Conservation (phyloP, 768 basidiomycete species). For the Mycena capillaripes region DNA sequence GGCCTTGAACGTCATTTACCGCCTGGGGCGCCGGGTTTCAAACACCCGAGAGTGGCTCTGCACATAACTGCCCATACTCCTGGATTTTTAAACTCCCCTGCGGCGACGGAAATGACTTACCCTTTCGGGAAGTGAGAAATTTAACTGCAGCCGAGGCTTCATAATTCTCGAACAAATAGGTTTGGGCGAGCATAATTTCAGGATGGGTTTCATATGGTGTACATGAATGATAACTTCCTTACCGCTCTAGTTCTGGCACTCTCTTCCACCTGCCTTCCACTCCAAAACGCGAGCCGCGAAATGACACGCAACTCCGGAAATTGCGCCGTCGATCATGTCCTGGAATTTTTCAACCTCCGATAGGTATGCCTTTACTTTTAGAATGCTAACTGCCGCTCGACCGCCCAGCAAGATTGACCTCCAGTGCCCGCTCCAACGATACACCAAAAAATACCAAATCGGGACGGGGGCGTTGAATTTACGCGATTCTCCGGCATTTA, state of each 20-base stretch:
- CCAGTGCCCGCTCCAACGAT: neutral
- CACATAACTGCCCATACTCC: neutral
- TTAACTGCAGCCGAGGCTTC: slow-evolving; percentile 10
- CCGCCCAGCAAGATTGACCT: neutral
- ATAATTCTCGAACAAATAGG: neutral
- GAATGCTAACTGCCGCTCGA: neutral
- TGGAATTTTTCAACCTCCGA: neutral
- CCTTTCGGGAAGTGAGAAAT: neutral
- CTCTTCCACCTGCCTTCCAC: neutral
- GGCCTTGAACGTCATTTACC: neutral
- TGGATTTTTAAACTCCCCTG: neutral
- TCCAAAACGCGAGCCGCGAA: too few relatives aligned
- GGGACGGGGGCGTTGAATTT: neutral
- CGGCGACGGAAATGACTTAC: neutral
- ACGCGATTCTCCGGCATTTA: neutral
- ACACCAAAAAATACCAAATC: neutral
- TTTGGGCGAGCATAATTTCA: neutral
- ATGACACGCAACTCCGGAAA: neutral
- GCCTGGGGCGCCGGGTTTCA: neutral
- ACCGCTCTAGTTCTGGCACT: slow-evolving; percentile 13
- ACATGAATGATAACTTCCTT: neutral
- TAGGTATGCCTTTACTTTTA: neutral
- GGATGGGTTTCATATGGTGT: neutral
- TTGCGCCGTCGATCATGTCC: neutral
- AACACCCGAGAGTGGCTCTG: neutral